Base-by-base conservation (phyloP, 306 rosid genomes). In the Glycine tomentella region DNA sequence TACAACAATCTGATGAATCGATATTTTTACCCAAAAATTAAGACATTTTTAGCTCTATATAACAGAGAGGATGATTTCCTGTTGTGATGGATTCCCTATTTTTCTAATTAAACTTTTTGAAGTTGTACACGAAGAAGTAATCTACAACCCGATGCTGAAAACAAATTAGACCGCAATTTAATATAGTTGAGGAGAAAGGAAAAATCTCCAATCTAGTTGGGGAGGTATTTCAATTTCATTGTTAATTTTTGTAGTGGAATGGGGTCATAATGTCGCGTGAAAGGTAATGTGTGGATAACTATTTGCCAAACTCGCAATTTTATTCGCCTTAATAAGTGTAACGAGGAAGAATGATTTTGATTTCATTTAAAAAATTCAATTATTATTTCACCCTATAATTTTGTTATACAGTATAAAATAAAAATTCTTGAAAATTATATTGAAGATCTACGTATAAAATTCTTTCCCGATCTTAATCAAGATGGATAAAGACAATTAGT, bases 61-160 rank as follows among this genome's bases (percentile, higher is more conserved):
- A 17, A 66, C 45, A 40, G 10, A 63, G 7, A n/a, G 72, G 56
- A 71, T 4, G 62, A 71, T 71, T 8, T 33, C 62, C 14, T 14
- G 4, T n/a, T 13, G 14, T 70, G 20, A 49, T 46, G 75, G 33
- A 49, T 17, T 69, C 57, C 44, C 12, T 25, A 12, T 70, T 48
- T 20, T 25, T 13, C 58, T 20, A 9, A 69, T 69, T 48, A 25
- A 46, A 9, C 17, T 20, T 12, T 31, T 50, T 5, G 2, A 50
- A 7, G 46, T 71, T 70, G 61, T 7, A 50, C 1, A 20, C 20
- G 16, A 33, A 51, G 62, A 50, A 33, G 8, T 7, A 51, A 25
- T 51, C 13, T 71, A 12, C 46, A 52, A 14, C 75, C 33, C 12
- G 20, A 71, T 14, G 46, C 61, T 49, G 59, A 70, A 69, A 45